phyloP scores from a whole-genome alignment of 2,329 filamentous ascomycete species.

The Allantophomopsis cytisporea region DNA sequence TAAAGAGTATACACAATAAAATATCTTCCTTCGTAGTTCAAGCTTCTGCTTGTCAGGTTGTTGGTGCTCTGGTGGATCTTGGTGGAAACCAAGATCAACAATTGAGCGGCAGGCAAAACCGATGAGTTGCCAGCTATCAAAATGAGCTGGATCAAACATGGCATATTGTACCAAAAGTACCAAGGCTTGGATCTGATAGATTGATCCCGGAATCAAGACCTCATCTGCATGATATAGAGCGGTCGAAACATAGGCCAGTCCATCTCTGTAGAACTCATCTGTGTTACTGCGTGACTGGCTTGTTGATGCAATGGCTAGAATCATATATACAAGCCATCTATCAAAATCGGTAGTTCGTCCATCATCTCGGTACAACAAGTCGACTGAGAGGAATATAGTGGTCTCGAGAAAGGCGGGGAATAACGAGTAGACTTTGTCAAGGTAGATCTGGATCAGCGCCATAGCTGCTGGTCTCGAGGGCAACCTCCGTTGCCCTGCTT shows the following conservation, averaged over 20 bases:
- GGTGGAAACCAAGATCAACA: conserved; percentile 83
- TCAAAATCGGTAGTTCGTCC: conserved; percentile 45
- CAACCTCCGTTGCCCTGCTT: conserved; percentile 44
- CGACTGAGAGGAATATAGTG: conserved; percentile 61
- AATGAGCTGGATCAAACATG: conserved; percentile 79
- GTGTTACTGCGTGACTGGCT: conserved; percentile 59
- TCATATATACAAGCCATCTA: conserved; percentile 79
- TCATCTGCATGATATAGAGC: conserved; percentile 70
- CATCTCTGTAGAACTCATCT: conserved; percentile 45
- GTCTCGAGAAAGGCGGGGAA: conserved; percentile 77
- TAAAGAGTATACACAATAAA: conserved; percentile 81
- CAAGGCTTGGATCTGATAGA: conserved; percentile 76
- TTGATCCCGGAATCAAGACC: conserved; percentile 74
- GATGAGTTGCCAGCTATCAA: conserved; percentile 88
- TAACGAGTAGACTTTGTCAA: conserved; percentile 67
- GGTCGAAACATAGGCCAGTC: conserved; percentile 39
- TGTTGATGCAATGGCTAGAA: conserved; percentile 69
- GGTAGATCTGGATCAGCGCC: conserved; percentile 67
- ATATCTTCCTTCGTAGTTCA: conserved; percentile 70
- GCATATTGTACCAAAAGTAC: conserved; percentile 80
- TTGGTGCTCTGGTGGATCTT: conserved; percentile 67
- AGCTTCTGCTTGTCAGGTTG: conserved; percentile 51
- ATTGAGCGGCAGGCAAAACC: conserved; percentile 81
- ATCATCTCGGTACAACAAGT: conserved; percentile 64
- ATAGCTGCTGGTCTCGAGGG: conserved; percentile 58